Base-by-base conservation (phyloP, 1,284 basidiomycete genomes). In the Pterulicium gracile region DNA sequence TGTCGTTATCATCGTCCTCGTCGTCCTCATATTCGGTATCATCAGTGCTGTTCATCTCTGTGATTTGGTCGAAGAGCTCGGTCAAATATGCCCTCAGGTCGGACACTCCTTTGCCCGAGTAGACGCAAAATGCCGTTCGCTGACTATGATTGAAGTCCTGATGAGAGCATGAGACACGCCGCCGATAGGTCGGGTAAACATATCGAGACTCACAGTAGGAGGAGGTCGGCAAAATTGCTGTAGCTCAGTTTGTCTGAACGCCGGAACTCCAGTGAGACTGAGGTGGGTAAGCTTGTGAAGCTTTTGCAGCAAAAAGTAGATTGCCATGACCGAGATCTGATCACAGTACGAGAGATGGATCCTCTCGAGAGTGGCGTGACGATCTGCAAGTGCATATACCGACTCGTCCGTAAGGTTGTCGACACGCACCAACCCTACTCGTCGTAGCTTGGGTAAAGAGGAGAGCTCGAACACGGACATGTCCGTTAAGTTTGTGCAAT, bases 331-430 rank as follows among this genome's bases (percentile, higher is more conserved):
- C 3, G 87, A 81, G 50, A 99, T 87, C 56, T 96, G 90, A 58
- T 97, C 91, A 65, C 96, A 99, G 62, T 98, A 98, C 1, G 92
- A 96, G 19, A 99, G 70, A 62, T 99, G 96, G 23, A 99, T 91
- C 24, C 96, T 81, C 59, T 99, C 96, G 18, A 98, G 73, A 1
- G 90, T 89, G 32, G 80, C 75, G 54, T 87, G 78, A 13, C 83
- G 75, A 48, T 88, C 82, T 2, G 83, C 89, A 5, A 99, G 75
- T 0, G 91, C 77, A 56, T 88, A 89, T 21, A 98, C 84, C 1
- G 91, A 91, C 56, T 91, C 81, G 58, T 98, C 95, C 2, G 96
- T 98, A 46, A 99, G 69, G 55, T 94, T 91, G 56, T 72, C 79
- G 43, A 95, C 92, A 51, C 94, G 83, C 42, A 98, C 96, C 14